Evolutionary conservation across 805 yeast genomes (phyloP).

Genomic region (Candida hungchunana): DNA sequence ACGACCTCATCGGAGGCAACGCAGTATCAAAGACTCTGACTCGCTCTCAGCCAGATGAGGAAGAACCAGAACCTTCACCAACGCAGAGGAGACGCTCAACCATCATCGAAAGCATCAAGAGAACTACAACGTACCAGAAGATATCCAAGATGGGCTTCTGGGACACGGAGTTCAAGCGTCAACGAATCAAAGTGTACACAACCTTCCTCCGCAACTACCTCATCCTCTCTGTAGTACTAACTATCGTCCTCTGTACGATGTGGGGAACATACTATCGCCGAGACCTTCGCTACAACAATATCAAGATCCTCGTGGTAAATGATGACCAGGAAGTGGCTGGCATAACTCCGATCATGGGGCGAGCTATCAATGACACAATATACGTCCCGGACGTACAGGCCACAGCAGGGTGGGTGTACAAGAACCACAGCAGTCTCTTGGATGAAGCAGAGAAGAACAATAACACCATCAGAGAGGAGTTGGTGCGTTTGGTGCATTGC

Average conservation of each 20-base stretch:
- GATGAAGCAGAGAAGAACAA: constrained; percentile 17
- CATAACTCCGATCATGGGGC: constrained; percentile 19
- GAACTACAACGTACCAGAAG: constrained; percentile 12
- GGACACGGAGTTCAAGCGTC: constrained; percentile 18
- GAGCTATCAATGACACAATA: constrained; percentile 7
- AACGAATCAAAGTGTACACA: constrained; percentile 16
- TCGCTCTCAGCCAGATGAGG: constrained; percentile 1
- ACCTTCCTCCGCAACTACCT: constrained; percentile 19
- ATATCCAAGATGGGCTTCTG: constrained; percentile 20
- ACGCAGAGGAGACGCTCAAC: constrained; percentile 15
- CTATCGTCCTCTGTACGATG: constrained; percentile 24
- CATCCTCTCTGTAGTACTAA: constrained; percentile 22
- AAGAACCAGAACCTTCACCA: not conserved
- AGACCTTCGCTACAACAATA: constrained; percentile 12
- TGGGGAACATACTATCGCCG: constrained; percentile 27
- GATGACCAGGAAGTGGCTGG: constrained; percentile 18
- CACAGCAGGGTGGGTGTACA: constrained; percentile 28
- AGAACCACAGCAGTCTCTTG: constrained; percentile 22
- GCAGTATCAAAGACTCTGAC: constrained; percentile 5
- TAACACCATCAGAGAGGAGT: constrained; percentile 29
- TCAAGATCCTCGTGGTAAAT: constrained; percentile 20
- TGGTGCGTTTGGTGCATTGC: constrained; percentile 43
- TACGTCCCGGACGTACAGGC: constrained; percentile 4
- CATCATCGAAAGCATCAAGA: constrained; percentile 17
- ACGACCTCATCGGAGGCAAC: constrained; percentile 13